phyloP scores from a whole-genome alignment of 495 filamentous ascomycete species.

The Daldinia caldariorum region DNA sequence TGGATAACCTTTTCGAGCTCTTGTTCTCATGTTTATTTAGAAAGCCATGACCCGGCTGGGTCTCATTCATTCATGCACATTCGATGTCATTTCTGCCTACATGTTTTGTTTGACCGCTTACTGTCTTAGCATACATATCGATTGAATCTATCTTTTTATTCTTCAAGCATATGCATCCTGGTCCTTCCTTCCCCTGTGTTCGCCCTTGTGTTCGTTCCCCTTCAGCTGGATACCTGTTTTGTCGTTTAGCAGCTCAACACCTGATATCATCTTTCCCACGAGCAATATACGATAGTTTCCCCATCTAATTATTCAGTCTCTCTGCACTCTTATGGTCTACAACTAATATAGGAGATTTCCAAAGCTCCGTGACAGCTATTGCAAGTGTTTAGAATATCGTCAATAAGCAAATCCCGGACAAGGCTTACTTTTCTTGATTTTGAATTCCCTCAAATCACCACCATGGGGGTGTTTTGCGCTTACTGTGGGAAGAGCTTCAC shows the following conservation, averaged over 20 bases:
- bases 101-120: constrained; percentile 24
- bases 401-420: constrained; percentile 24
- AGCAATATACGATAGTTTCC: constrained; percentile 15
- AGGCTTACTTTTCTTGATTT: constrained; percentile 9
- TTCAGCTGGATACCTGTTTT: constrained; percentile 9
- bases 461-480: constrained; percentile 67
- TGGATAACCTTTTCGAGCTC: constrained; percentile 30
- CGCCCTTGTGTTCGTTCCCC: too few relatives aligned
- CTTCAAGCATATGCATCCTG: constrained; percentile 14
- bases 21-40: constrained; percentile 39
- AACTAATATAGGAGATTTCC: constrained; percentile 4
- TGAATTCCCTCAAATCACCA: constrained; percentile 9
- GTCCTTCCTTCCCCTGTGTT: constrained; percentile 6
- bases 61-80: constrained; percentile 29
- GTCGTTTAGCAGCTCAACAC: background rate
- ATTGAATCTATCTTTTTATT: constrained; percentile 13
- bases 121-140: constrained; percentile 21
- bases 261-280: constrained; percentile 1
- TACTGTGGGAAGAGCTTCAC: constrained; percentile 73
- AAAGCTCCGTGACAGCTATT: background rate
- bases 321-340: background rate
- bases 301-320: constrained; percentile 2
- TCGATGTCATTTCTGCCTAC: constrained; percentile 26
- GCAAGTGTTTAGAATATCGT: constrained; percentile 8
- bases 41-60: constrained; percentile 33